phyloP scores from a whole-genome alignment of 192 early-diverging fungal genomes.

The Spinellus fusiger region DNA sequence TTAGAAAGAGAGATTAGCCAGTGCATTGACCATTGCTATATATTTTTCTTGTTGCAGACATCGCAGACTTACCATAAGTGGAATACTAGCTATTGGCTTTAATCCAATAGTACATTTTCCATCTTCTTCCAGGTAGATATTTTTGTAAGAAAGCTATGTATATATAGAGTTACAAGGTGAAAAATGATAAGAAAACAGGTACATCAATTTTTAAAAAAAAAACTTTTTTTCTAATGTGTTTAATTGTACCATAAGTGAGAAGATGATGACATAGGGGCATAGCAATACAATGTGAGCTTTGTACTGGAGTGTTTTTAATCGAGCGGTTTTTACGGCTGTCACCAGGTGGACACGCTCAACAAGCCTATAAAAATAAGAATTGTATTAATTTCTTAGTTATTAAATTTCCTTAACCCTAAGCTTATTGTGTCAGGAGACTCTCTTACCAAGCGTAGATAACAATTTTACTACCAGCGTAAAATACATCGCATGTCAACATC shows the following conservation, averaged over 20 bases:
- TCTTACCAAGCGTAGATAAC: slow-evolving; percentile 32
- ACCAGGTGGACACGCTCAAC: slow-evolving; percentile 32
- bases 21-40: background rate
- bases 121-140: slow-evolving; percentile 17
- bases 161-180: too few species aligned
- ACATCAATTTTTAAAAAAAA: too few species aligned
- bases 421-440: background rate
- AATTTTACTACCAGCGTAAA: slow-evolving; percentile 39
- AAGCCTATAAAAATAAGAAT: slow-evolving; percentile 12
- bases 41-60: background rate
- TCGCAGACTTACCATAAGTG: slow-evolving; percentile 30
- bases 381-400: background rate
- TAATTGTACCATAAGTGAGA: slow-evolving; percentile 27
- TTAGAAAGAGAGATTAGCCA: background rate
- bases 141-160: slow-evolving; percentile 23
- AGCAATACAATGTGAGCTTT: slow-evolving; percentile 21
- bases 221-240: background rate
- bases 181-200: too few species aligned
- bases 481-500: slow-evolving; percentile 33
- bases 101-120: slow-evolving; percentile 31
- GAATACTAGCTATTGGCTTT: slow-evolving; percentile 22
- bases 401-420: too few species aligned
- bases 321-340: slow-evolving; percentile 22
- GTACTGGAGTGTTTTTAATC: slow-evolving; percentile 21
- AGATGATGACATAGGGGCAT: slow-evolving; percentile 32